A percentile compares a stretch with the other conserved stretches of the same genome.
Conservation (phyloP, 768 basidiomycete species). For the Xerocomus brunneocitrinus region DNA sequence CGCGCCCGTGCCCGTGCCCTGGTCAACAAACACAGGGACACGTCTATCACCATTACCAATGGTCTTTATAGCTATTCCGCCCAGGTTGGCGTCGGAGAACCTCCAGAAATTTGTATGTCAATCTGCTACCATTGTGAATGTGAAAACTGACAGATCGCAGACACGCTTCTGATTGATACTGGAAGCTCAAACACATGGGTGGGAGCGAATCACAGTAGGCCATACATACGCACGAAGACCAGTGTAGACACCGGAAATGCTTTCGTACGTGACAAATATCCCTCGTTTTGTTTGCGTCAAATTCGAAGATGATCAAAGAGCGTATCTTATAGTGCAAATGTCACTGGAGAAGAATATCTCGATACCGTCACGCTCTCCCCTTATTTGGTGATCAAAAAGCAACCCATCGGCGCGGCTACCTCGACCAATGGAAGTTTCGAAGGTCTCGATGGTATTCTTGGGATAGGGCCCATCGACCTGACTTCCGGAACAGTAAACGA, state of each 20-base stretch:
- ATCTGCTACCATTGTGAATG: no score
- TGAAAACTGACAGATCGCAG: neutral
- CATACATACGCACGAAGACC: neutral
- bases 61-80: neutral
- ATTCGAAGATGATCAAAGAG: neutral
- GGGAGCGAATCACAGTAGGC: neutral
- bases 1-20: neutral
- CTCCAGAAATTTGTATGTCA: neutral
- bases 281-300: neutral
- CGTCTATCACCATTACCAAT: neutral
- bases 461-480: neutral
- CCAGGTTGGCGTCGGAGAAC: neutral
- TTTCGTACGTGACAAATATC: neutral
- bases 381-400: neutral
- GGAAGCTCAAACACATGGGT: neutral
- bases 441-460: neutral
- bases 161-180: neutral
- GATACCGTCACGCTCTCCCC: neutral
- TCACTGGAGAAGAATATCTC: neutral
- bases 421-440: neutral
- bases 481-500: neutral
- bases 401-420: neutral
- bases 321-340: neutral
- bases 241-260: neutral
- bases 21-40: neutral